These are phyloP conservation scores for Phialophora expanda DNA, from an alignment of 2,329 filamentous ascomycete species.

Conservation along the genomic window DNA sequence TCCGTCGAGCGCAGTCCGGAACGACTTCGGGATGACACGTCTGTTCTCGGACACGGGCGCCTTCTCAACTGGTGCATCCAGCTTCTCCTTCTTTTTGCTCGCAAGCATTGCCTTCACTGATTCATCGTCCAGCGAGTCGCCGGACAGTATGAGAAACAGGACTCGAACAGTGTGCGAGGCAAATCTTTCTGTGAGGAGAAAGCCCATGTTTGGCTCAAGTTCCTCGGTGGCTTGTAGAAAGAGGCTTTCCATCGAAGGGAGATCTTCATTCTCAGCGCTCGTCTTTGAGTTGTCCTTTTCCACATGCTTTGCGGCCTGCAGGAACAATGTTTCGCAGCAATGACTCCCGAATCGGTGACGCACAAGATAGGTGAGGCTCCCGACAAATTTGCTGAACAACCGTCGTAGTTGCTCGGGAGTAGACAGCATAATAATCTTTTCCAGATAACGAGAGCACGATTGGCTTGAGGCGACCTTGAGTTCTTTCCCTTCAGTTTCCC, in stretches of 20 bases:
- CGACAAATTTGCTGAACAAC: conserved; percentile 81
- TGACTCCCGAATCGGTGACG: conserved; percentile 97
- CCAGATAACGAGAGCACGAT: conserved; percentile 90
- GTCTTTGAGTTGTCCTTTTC: conserved; percentile 60
- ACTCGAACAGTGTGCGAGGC: conserved; percentile 90
- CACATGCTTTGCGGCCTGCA: conserved; percentile 78
- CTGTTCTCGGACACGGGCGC: conserved; percentile 55
- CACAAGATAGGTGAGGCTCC: conserved; percentile 85
- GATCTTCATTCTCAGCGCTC: conserved; percentile 52
- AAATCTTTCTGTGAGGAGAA: conserved; percentile 83
- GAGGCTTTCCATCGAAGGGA: conserved; percentile 77
- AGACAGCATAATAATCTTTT: conserved; percentile 84
- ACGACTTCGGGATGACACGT: conserved; percentile 74
- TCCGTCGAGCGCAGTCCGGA: conserved; percentile 76
- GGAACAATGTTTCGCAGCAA: conserved; percentile 92
- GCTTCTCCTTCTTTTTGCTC: conserved; percentile 89
- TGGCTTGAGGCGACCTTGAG: conserved; percentile 95
- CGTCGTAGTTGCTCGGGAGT: conserved; percentile 80
- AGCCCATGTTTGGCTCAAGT: conserved; percentile 81
- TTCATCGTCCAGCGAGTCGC: conserved; percentile 74
- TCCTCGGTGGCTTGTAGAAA: conserved; percentile 85
- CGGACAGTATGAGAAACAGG: conserved; percentile 82
- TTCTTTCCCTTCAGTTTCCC: conserved; percentile 88
- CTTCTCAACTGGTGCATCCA: conserved; percentile 64
- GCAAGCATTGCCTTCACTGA: conserved; percentile 76